Base-by-base conservation (phyloP, 768 basidiomycete species). In the Leucosporidium yakuticum region DNA sequence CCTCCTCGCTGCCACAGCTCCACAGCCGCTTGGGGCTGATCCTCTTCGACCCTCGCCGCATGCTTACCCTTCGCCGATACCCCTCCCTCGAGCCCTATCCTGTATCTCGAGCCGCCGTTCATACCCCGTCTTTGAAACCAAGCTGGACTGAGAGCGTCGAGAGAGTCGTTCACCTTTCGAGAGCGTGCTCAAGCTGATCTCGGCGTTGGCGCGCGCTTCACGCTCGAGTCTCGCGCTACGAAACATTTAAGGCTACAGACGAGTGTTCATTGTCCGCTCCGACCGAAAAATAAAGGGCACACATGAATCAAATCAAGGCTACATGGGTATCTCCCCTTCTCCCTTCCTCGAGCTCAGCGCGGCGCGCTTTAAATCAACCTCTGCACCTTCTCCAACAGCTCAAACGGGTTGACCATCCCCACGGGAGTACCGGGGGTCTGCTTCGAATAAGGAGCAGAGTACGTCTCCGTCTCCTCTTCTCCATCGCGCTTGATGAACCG, bases 21-120 rank as follows among this genome's bases (percentile, higher is more conserved):
- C 19, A 86, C 84, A 5, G 85, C 85, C 62, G 85, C 86, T 0
- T 87, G 86, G 85, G 85, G 84, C 76, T 86, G 64, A 74, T 23
- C 12, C 19, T 23, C 21, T 7, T 2, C 48, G 1, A 14, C 32
- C 12, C 20, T 27, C 31, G 15, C 11, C 25, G 17, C 14, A 23
- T 15, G 6, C 27, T 54, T 3, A 15, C 21, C 36, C 60, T 9
- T 17, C 60, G 31, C 57, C 27, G 34, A 67, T 62, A 62, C 66
- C 66, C 60, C 48, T 44, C 47, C n/a, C 56, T 44, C 39, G 39
- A 44, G 39, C 39, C 39, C 17, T 44, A 8, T 15, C 39, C 2
- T 44, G 39, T 15, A 44, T 23, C 12, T 62, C 47, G 44, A 58
- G 32, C 57, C 29, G 29, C 32, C 15, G n/a, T 58, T n/a, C 57